Percentiles rank a stretch among this genome's conserved stretches.
Evolutionary conservation across 2,329 filamentous ascomycete genomes (phyloP).

Genomic region (Cercospora zeae-maydis): DNA sequence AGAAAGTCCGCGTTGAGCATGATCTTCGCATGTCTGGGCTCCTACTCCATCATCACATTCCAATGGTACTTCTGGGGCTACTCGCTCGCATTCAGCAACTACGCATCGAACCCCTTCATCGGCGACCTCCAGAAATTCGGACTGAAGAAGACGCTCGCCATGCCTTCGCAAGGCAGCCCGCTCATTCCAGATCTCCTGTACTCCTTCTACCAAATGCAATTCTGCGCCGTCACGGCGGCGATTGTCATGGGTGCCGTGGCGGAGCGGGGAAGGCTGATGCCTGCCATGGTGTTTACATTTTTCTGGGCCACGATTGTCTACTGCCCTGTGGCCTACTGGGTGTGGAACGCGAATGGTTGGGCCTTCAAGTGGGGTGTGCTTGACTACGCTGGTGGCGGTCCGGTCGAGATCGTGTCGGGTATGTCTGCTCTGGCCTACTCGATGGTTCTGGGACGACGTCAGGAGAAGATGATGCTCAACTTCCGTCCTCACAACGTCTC

Average conservation of each 20-base stretch:
- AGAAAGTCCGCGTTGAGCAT: slow-evolving; percentile 95
- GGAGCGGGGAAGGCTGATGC: slow-evolving; percentile 87
- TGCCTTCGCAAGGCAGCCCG: slow-evolving; percentile 82
- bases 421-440: slow-evolving; percentile 93
- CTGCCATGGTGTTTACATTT: slow-evolving; percentile 92
- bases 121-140: slow-evolving; percentile 88
- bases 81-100: slow-evolving; percentile 82
- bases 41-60: slow-evolving; percentile 84
- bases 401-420: slow-evolving; percentile 95
- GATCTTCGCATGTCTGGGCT: slow-evolving; percentile 97
- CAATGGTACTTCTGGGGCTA: slow-evolving; percentile 99
- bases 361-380: slow-evolving; percentile 84
- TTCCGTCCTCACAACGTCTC: slow-evolving; percentile 99
- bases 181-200: slow-evolving; percentile 87
- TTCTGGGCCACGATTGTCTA: slow-evolving; percentile 97
- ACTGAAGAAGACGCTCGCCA: slow-evolving; percentile 75
- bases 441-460: slow-evolving; percentile 88
- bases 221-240: slow-evolving; percentile 86
- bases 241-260: slow-evolving; percentile 90
- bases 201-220: slow-evolving; percentile 98
- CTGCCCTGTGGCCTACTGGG: slow-evolving; percentile 95
- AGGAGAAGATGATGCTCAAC: slow-evolving; percentile 99
- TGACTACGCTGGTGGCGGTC: slow-evolving; percentile 93
- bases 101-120: slow-evolving; percentile 79
- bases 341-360: slow-evolving; percentile 94